Evolutionary conservation across 106 monocot genomes (phyloP).

Genomic region (Acorus calamus): DNA sequence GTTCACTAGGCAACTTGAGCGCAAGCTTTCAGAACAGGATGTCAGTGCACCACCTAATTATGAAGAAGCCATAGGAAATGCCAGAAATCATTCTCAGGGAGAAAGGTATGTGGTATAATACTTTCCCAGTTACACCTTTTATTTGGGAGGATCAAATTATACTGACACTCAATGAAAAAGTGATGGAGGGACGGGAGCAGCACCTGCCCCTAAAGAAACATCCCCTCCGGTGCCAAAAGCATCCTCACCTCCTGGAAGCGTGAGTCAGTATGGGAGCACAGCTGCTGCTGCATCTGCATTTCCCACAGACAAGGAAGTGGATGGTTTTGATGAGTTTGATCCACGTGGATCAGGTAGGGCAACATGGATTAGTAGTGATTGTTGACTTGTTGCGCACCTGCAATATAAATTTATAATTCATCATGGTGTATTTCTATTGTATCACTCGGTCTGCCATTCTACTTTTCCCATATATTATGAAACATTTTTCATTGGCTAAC

Average conservation of each 20-base stretch:
- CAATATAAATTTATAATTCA: too few species aligned
- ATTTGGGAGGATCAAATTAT: not conserved
- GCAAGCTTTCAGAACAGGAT: slow-evolving; percentile 51
- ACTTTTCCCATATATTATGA: too few species aligned
- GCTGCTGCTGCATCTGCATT: slow-evolving; percentile 9
- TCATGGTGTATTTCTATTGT: too few species aligned
- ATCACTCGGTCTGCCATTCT: too few species aligned
- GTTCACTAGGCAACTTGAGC: slow-evolving; percentile 30
- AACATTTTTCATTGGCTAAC: too few species aligned
- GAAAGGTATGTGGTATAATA: slow-evolving; percentile 34
- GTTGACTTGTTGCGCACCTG: too few species aligned
- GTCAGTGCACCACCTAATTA: slow-evolving; percentile 60
- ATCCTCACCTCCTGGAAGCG: slow-evolving; percentile 13
- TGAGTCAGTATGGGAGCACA: slow-evolving; percentile 9
- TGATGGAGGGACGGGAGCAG: slow-evolving; percentile 23
- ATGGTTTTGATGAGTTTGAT: slow-evolving; percentile 88
- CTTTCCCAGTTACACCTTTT: slow-evolving; percentile 6
- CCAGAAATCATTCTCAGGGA: slow-evolving; percentile 17
- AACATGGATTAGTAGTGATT: too few species aligned
- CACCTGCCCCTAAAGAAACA: slow-evolving; percentile 24
- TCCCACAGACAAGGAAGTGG: slow-evolving; percentile 11
- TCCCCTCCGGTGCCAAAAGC: slow-evolving; percentile 21
- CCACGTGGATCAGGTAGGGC: slow-evolving; percentile 71
- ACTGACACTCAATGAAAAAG: slow-evolving; percentile 7
- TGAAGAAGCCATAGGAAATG: slow-evolving; percentile 51